A percentile compares a stretch with the other conserved stretches of the same genome.
phyloP scores from a whole-genome alignment of 139 green algal genomes.

The Coccomyxa sp. region DNA sequence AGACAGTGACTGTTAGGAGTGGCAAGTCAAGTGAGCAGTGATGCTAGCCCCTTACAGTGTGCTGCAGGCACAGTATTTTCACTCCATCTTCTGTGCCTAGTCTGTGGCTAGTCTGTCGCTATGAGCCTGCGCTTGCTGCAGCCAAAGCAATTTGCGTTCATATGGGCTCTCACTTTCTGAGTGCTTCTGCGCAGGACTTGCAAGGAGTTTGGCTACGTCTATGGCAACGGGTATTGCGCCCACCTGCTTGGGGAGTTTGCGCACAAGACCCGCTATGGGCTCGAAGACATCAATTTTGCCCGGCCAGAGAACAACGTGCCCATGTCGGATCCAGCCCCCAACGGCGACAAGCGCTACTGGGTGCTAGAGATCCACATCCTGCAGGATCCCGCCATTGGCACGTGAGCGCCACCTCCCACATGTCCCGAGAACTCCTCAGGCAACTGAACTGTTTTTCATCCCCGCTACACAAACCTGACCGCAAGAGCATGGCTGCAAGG shows the following conservation, averaged over 20 bases:
- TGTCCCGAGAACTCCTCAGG: not conserved
- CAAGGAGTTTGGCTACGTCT: slow-evolving; percentile 12
- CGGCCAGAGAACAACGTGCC: slow-evolving; percentile 11
- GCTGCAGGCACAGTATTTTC: not conserved
- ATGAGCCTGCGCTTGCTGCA: not conserved
- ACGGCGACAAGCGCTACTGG: slow-evolving; percentile 13
- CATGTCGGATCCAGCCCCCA: slow-evolving; percentile 6
- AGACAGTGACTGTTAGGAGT: not conserved
- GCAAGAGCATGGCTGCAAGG: not conserved
- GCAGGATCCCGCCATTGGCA: slow-evolving; percentile 18
- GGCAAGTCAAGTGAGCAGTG: not conserved
- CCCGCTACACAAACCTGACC: not conserved
- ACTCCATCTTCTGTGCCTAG: not conserved
- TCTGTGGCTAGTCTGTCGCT: not conserved
- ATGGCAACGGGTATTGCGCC: slow-evolving; percentile 17
- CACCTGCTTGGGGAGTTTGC: slow-evolving; percentile 12
- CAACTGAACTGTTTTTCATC: not conserved
- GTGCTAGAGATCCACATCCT: slow-evolving; percentile 18
- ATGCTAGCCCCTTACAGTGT: not conserved
- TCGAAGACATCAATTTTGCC: slow-evolving; percentile 4
- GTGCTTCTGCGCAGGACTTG: slow-evolving; percentile 8
- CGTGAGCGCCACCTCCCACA: no score
- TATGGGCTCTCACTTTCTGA: not conserved
- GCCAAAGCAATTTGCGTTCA: not conserved
- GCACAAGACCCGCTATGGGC: not conserved